Evolutionary conservation across 352 stramenopile genomes (phyloP).

Genomic region (Phytophthora fragariaefolia): DNA sequence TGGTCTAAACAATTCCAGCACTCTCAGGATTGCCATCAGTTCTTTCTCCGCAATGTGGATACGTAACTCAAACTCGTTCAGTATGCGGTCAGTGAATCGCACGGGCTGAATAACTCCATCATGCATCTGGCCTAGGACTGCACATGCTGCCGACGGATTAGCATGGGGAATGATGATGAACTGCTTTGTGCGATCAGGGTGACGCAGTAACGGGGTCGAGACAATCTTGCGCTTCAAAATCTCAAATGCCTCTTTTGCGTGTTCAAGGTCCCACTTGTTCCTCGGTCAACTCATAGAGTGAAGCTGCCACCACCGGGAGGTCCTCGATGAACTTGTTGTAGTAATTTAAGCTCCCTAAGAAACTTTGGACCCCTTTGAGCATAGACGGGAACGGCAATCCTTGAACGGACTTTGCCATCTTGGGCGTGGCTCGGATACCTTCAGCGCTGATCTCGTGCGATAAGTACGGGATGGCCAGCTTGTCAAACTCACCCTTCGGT

Average conservation of each 20-base stretch:
- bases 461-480: background rate
- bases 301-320: no score
- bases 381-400: background rate
- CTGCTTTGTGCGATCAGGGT: background rate
- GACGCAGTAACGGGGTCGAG: background rate
- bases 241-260: no score
- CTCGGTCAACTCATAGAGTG: no score
- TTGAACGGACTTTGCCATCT: background rate
- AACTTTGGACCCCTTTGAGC: conserved; percentile 1
- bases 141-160: background rate
- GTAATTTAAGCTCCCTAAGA: conserved; percentile 25
- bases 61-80: background rate
- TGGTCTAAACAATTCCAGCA: background rate
- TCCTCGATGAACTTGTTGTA: conserved; percentile 3
- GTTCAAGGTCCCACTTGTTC: no score
- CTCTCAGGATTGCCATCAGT: background rate
- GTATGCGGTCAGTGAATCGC: no score
- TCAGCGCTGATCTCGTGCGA: no score
- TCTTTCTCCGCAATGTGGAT: background rate
- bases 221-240: background rate
- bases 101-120: background rate
- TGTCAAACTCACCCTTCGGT: background rate
- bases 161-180: background rate
- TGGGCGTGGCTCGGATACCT: no score
- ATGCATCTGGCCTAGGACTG: background rate